phyloP scores from a whole-genome alignment of 352 stramenopile genomes.

The Globisporangium abappressorium region DNA sequence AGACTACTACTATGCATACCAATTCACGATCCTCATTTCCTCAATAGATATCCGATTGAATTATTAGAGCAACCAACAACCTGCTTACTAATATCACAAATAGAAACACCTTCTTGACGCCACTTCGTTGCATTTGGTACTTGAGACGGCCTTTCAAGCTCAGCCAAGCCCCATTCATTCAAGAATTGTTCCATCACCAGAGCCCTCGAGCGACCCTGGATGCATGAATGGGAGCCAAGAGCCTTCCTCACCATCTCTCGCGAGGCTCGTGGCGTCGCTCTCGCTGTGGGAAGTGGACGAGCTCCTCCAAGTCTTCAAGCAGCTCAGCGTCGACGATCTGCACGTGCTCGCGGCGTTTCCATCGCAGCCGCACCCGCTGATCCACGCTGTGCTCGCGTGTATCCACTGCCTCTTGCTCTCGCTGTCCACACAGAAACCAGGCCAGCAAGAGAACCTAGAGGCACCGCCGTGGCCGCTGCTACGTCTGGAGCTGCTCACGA shows the following conservation, averaged over 20 bases:
- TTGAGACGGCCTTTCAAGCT: not conserved
- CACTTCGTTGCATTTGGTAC: not conserved
- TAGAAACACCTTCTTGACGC: not conserved
- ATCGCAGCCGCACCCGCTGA: slow-evolving; percentile 35
- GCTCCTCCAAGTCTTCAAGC: slow-evolving; percentile 24
- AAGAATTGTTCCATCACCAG: not conserved
- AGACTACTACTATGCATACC: not conserved
- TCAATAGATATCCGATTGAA: not conserved
- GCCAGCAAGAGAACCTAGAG: slow-evolving; percentile 16
- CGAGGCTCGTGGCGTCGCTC: not conserved
- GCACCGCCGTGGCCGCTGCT: slow-evolving; percentile 48
- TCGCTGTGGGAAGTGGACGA: slow-evolving; percentile 1
- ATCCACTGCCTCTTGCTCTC: slow-evolving; percentile 47
- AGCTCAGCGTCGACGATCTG: slow-evolving; percentile 42
- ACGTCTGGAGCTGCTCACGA: slow-evolving; percentile 45
- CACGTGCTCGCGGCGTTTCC: slow-evolving; percentile 38
- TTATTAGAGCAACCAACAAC: not conserved
- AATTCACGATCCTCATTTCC: not conserved
- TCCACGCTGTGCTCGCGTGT: slow-evolving; percentile 33
- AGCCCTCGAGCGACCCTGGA: not conserved
- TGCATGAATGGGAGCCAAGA: slow-evolving; percentile 6
- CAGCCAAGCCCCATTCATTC: not conserved
- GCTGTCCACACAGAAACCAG: slow-evolving; percentile 18
- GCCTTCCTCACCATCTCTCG: not conserved
- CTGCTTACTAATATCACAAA: not conserved